Evolutionary conservation across 352 stramenopile genomes (phyloP).

Genomic region (Phytophthora capsici): DNA sequence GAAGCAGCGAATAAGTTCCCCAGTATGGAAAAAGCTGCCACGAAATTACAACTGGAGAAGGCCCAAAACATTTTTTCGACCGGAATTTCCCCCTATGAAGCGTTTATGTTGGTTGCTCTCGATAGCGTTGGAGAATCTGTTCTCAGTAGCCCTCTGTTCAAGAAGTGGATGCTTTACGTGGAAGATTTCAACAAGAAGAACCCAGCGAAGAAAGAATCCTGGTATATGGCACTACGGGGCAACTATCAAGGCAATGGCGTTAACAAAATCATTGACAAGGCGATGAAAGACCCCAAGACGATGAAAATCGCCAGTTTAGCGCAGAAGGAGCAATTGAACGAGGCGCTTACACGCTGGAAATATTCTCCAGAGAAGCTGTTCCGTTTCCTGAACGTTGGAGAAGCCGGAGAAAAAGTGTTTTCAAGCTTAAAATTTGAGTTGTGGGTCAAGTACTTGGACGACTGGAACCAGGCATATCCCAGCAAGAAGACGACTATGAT

Average conservation of each 20-base stretch:
- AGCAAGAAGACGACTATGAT: not conserved
- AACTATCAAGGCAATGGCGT: not conserved
- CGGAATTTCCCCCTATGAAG: not conserved
- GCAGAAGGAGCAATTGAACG: not conserved
- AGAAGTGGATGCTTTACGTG: not conserved
- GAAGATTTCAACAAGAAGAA: not conserved
- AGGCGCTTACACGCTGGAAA: not conserved
- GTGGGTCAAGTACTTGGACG: not conserved
- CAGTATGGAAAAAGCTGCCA: not conserved
- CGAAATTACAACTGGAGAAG: not conserved
- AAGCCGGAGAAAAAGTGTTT: not conserved
- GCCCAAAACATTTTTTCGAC: not conserved
- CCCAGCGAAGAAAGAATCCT: not conserved
- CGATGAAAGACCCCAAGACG: not conserved
- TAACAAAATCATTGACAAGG: not conserved
- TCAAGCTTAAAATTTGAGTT: not conserved
- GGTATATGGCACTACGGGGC: not conserved
- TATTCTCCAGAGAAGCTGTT: not conserved
- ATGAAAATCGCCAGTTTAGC: not conserved
- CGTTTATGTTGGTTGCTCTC: not conserved
- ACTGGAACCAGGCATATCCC: not conserved
- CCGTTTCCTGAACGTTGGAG: not conserved
- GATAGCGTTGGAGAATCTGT: not conserved
- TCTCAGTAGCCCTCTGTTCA: not conserved
- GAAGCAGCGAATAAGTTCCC: not conserved